A percentile compares a stretch with the other conserved stretches of the same genome.
phyloP scores from a whole-genome alignment of 2,329 filamentous ascomycete species.

The Neospermospora avenae region DNA sequence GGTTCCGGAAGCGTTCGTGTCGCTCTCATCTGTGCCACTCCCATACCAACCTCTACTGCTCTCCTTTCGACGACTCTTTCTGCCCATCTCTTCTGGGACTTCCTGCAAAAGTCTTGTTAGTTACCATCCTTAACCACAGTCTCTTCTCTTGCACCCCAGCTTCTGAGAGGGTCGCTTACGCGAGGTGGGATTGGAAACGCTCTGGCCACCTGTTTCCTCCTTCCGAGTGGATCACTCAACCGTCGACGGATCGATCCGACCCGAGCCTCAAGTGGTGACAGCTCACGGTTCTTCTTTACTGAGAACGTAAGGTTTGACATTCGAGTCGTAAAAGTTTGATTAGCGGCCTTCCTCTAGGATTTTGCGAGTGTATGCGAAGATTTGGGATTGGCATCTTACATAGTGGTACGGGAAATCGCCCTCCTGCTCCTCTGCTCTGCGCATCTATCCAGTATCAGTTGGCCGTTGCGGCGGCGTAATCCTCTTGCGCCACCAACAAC shows the following conservation, averaged over 20 bases:
- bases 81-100: neutral
- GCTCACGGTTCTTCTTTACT: conserved; percentile 12
- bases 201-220: too few species aligned
- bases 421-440: neutral
- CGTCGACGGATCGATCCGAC: conserved; percentile 6
- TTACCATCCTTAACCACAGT: too few species aligned
- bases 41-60: too few species aligned
- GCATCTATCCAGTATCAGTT: neutral
- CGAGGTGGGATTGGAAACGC: too few species aligned
- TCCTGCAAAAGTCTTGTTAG: too few species aligned
- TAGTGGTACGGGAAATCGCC: neutral
- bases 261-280: conserved; percentile 10
- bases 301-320: conserved; percentile 14
- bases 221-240: too few species aligned
- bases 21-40: too few species aligned
- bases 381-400: neutral
- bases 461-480: neutral
- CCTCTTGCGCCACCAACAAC: conserved; percentile 4
- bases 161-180: too few species aligned
- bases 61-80: neutral
- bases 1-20: too few species aligned
- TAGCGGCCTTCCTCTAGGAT: conserved; percentile 1
- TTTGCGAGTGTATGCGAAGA: neutral
- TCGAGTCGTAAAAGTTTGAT: conserved; percentile 1
- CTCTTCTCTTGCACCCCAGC: too few species aligned